phyloP scores from a whole-genome alignment of 768 basidiomycete genomes.

The Clathrus columnatus region DNA sequence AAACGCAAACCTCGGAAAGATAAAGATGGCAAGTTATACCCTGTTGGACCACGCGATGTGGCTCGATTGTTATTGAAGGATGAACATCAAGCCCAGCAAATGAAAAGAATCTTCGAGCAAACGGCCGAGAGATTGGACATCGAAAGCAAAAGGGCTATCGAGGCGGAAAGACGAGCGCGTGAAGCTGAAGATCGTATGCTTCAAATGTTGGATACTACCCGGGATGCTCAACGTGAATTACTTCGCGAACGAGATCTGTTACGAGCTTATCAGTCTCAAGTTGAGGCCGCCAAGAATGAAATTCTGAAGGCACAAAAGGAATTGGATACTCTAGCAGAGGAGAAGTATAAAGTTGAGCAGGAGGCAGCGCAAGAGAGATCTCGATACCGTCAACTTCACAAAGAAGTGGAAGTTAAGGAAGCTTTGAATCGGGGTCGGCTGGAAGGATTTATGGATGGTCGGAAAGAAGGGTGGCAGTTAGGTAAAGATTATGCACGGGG shows the following conservation, averaged over 20 bases:
- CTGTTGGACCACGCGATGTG: background rate
- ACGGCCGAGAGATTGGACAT: conserved; percentile 1
- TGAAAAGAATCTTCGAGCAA: background rate
- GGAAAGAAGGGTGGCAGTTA: conserved; percentile 4
- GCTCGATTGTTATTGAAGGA: conserved; percentile 1
- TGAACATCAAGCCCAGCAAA: background rate
- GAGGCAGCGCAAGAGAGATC: conserved; percentile 7
- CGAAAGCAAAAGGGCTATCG: conserved; percentile 1
- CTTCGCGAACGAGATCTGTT: conserved; percentile 3
- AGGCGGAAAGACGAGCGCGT: conserved; percentile 6
- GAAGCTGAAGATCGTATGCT: conserved; percentile 7
- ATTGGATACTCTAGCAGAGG: conserved; percentile 2
- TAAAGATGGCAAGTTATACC: background rate
- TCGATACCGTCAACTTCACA: background rate
- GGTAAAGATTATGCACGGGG: background rate
- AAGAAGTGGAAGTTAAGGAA: conserved; percentile 6
- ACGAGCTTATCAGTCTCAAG: conserved; percentile 6
- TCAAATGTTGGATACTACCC: background rate
- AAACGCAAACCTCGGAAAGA: background rate
- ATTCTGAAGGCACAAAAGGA: conserved; percentile 8
- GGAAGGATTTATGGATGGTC: conserved; percentile 7
- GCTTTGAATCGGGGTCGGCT: background rate
- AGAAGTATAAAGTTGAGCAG: conserved; percentile 1
- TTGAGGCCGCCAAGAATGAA: conserved; percentile 3
- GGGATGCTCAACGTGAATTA: background rate